Evolutionary conservation across 2,329 filamentous ascomycete species (phyloP).

Genomic region (Curvularia eragrostidis): DNA sequence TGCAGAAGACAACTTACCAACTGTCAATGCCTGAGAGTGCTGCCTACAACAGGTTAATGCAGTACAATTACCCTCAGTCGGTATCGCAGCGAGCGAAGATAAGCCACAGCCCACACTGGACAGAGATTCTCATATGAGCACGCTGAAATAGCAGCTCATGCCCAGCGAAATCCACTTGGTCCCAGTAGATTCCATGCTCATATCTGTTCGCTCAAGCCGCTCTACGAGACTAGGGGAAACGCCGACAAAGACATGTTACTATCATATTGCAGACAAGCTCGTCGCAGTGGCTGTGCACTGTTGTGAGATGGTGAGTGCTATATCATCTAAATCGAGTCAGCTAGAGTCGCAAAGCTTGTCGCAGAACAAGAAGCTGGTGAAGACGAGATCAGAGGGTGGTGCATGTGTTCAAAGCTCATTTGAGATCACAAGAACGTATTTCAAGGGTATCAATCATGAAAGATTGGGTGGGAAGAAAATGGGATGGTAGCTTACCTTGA

Average conservation of each 20-base stretch:
- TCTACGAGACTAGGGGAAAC: neutral
- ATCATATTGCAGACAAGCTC: neutral
- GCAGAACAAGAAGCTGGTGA: slow-evolving; percentile 16
- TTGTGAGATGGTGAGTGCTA: neutral
- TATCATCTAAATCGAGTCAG: slow-evolving; percentile 29
- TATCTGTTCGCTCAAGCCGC: neutral
- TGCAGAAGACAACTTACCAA: slow-evolving; percentile 23
- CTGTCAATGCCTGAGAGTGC: neutral
- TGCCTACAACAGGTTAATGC: slow-evolving; percentile 1
- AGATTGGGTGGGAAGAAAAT: slow-evolving; percentile 15
- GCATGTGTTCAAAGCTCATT: slow-evolving; percentile 67
- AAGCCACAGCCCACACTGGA: neutral
- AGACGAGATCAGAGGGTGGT: slow-evolving; percentile 62
- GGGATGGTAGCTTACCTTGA: slow-evolving; percentile 34
- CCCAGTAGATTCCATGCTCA: neutral
- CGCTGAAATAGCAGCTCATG: neutral
- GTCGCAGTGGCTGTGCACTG: neutral
- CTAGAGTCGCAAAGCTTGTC: slow-evolving; percentile 15
- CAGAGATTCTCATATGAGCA: neutral
- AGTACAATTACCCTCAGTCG: neutral
- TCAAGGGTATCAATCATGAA: slow-evolving; percentile 62
- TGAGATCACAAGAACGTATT: slow-evolving; percentile 60
- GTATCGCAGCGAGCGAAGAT: neutral
- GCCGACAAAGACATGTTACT: neutral
- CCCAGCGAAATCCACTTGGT: neutral